phyloP scores from a whole-genome alignment of 345 rosid genomes.

The Gossypium raimondii region DNA sequence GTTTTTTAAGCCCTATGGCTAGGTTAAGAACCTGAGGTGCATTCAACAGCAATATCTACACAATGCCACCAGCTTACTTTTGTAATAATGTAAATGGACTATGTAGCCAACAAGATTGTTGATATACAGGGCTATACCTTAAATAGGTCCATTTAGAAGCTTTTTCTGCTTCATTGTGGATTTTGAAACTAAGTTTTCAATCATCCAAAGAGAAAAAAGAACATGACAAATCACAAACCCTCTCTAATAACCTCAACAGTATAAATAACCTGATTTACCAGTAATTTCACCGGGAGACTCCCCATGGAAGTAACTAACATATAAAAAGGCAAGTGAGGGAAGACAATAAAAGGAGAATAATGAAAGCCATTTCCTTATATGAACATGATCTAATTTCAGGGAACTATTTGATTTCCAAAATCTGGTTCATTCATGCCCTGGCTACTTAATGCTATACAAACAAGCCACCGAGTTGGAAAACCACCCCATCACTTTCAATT shows the following conservation, averaged over 20 bases:
- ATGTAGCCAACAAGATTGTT: too few relatives aligned
- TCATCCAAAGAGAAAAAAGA: too few relatives aligned
- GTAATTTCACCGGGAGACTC: neutral
- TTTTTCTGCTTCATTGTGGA: too few relatives aligned
- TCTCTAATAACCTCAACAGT: neutral
- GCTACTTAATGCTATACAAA: constrained; percentile 9
- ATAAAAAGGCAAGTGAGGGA: neutral
- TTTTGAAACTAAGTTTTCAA: too few relatives aligned
- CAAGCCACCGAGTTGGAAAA: neutral
- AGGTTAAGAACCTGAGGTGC: too few relatives aligned
- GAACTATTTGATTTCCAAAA: neutral
- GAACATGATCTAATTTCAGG: neutral
- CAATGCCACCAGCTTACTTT: neutral
- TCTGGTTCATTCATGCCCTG: neutral
- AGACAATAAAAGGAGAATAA: neutral
- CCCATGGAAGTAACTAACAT: neutral
- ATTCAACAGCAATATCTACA: too few relatives aligned
- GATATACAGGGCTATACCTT: too few relatives aligned
- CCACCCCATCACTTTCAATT: neutral
- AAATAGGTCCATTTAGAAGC: too few relatives aligned
- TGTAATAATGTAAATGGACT: neutral
- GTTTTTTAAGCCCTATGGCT: too few relatives aligned
- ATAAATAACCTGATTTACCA: neutral
- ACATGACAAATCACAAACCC: too few relatives aligned
- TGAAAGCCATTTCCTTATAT: constrained; percentile 1